Evolutionary conservation across 345 rosid species (phyloP).

Genomic region (Brassica carinata): DNA sequence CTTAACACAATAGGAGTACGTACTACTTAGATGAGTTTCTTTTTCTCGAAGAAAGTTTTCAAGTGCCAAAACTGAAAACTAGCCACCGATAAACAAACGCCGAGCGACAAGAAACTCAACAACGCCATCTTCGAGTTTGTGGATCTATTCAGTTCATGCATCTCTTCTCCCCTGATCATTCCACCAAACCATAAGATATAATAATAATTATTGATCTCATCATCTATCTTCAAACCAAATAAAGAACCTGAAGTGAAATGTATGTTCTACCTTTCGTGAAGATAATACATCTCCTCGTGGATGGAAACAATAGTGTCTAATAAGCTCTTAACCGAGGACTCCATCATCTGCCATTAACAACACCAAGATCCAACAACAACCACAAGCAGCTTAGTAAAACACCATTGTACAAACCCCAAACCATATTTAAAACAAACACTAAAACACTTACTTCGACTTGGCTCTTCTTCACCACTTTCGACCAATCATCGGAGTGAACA

Average conservation of each 20-base stretch:
- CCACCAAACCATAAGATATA: conserved; percentile 4
- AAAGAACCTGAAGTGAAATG: neutral
- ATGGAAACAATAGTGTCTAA: conserved; percentile 58
- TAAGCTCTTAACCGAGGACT: conserved; percentile 65
- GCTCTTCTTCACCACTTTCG: conserved; percentile 77
- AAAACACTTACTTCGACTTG: conserved; percentile 63
- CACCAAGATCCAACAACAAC: conserved; percentile 11
- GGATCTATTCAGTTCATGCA: conserved; percentile 30
- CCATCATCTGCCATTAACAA: conserved; percentile 58
- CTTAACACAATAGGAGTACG: neutral
- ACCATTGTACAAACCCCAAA: neutral
- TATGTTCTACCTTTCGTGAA: conserved; percentile 66
- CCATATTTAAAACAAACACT: neutral
- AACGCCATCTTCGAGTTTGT: conserved; percentile 40
- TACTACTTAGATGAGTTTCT: neutral
- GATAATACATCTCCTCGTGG: conserved; percentile 78
- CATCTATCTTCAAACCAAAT: conserved; percentile 7
- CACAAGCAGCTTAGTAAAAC: neutral
- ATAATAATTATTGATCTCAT: neutral
- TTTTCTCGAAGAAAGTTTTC: conserved; percentile 27
- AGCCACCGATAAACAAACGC: conserved; percentile 34
- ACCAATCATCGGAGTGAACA: conserved; percentile 76
- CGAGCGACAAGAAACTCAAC: conserved; percentile 29
- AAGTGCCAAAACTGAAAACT: conserved; percentile 35
- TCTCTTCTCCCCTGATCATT: conserved; percentile 27